phyloP scores from a whole-genome alignment of 371 early-diverging fungal species.

The Mucor circinelloides region DNA sequence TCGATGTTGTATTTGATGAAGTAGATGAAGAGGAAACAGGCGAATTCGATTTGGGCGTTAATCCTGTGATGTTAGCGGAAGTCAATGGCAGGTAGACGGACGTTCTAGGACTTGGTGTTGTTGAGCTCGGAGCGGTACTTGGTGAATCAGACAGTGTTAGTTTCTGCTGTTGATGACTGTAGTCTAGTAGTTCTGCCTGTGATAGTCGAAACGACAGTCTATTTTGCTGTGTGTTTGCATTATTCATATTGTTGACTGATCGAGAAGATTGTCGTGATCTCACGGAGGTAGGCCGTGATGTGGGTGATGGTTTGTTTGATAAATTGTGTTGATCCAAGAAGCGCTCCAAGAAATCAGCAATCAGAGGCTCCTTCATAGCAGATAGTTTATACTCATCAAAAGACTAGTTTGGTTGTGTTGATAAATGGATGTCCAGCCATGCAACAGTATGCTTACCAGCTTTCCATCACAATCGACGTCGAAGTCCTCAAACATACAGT shows the following conservation, averaged over 20 bases:
- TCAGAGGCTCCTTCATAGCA: slow-evolving; percentile 84
- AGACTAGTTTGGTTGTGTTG: slow-evolving; percentile 43
- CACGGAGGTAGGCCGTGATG: slow-evolving; percentile 8
- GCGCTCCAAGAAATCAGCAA: slow-evolving; percentile 79
- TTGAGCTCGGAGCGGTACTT: background rate
- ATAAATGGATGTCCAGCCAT: too few relatives aligned
- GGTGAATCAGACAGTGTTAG: background rate
- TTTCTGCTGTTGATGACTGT: slow-evolving; percentile 18
- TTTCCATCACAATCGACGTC: slow-evolving; percentile 85
- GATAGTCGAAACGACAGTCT: slow-evolving; percentile 8
- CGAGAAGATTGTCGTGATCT: slow-evolving; percentile 24
- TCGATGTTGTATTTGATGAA: background rate
- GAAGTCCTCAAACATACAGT: slow-evolving; percentile 78
- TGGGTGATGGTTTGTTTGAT: slow-evolving; percentile 15
- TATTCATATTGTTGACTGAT: background rate
- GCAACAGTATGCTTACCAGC: slow-evolving; percentile 46
- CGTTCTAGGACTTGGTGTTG: background rate
- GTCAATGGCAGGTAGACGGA: background rate
- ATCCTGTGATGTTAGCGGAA: background rate
- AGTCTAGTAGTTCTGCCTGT: slow-evolving; percentile 44
- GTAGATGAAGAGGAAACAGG: background rate
- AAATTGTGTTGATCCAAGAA: slow-evolving; percentile 61
- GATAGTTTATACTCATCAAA: slow-evolving; percentile 80
- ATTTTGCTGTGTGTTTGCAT: slow-evolving; percentile 1
- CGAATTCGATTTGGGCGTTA: background rate